These are phyloP conservation scores for Geotrichum fermentans DNA, from an alignment of 1,139 yeast species.

Conservation along the genomic window DNA sequence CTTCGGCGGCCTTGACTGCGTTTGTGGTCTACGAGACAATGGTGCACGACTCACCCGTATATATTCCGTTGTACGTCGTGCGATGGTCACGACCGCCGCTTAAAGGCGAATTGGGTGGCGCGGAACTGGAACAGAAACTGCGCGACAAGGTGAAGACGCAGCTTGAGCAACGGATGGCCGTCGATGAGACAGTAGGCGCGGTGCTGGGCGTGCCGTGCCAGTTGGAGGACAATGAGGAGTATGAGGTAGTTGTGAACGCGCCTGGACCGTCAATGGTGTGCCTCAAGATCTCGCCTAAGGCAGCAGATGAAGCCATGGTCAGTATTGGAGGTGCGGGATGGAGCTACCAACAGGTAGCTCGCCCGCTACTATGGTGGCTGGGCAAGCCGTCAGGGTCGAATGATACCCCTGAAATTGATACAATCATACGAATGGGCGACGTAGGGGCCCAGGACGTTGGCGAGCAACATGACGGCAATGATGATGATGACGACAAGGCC, in stretches of 20 bases:
- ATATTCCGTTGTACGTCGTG: not conserved
- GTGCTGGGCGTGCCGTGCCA: conserved; percentile 13
- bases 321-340: not conserved
- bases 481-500: not conserved
- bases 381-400: not conserved
- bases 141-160: not conserved
- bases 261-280: conserved; percentile 11
- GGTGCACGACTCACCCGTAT: not conserved
- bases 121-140: not conserved
- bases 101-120: conserved; percentile 1
- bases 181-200: conserved; percentile 11
- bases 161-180: conserved; percentile 4
- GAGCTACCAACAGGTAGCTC: conserved; percentile 2
- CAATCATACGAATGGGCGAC: conserved; percentile 1
- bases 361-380: conserved; percentile 8
- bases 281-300: not conserved
- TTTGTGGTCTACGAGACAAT: conserved; percentile 1
- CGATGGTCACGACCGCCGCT: not conserved
- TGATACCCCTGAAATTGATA: not conserved
- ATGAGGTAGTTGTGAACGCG: conserved; percentile 1
- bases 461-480: not conserved
- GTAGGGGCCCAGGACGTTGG: conserved; percentile 1
- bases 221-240: not conserved
- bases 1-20: not conserved
- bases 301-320: not conserved